Evolutionary conservation across 331 rosid species (phyloP).

Genomic region (Pyrus hybrid): DNA sequence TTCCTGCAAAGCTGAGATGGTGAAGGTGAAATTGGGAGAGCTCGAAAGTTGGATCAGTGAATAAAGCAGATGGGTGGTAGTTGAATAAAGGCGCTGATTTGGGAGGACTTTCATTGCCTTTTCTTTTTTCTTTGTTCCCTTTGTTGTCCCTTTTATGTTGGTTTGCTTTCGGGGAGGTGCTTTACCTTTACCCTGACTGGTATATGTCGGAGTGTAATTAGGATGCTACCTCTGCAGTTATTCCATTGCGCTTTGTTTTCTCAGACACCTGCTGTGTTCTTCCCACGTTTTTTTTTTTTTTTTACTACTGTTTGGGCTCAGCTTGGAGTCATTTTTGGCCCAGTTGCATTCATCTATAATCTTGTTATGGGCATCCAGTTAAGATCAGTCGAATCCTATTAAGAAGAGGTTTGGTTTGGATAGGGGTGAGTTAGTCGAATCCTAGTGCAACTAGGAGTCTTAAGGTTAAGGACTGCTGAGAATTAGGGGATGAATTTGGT

Average conservation of each 20-base stretch:
- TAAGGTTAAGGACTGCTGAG: too few species aligned
- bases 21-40: constrained; percentile 1
- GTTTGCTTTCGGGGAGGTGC: background rate
- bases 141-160: background rate
- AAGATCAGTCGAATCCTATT: too few species aligned
- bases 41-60: background rate
- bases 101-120: background rate
- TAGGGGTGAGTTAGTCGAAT: too few species aligned
- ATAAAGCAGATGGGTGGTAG: background rate
- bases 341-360: too few species aligned
- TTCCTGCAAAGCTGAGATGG: constrained; percentile 16
- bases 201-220: background rate
- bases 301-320: too few species aligned
- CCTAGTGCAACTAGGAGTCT: too few species aligned
- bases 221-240: background rate
- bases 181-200: background rate
- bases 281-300: too few species aligned
- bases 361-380: too few species aligned
- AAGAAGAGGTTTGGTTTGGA: too few species aligned
- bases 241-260: background rate
- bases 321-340: too few species aligned
- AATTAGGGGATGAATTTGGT: too few species aligned
- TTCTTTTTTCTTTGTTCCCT: background rate
- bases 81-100: background rate
- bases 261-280: background rate